Base-by-base conservation (phyloP, 2,329 filamentous ascomycete genomes). In the Penicillium verrucosum region DNA sequence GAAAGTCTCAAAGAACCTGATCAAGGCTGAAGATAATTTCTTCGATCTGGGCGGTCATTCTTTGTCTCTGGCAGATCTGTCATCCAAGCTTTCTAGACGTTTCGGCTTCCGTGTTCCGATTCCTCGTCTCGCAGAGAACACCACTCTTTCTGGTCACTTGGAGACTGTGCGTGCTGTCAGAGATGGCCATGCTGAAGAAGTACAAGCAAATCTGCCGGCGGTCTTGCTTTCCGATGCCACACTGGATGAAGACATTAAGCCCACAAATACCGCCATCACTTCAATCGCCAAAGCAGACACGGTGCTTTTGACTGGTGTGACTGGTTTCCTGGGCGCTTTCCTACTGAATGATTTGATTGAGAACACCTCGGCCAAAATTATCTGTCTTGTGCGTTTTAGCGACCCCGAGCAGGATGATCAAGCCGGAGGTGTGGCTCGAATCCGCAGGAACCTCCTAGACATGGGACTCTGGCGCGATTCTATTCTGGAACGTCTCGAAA, bases 31-130 rank as follows among this genome's bases (percentile, higher is more conserved):
- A 59, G 86, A 90, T 70, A 88, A 86, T 70, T 93, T 93, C 73
- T 93, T 92, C 69, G 89, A 92, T 58, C 77, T 93, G 1, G 89
- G 89, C 36, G 89, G 89, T 0, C 89, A 93, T 72, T 92, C 89
- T 0, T 76, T 93, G 51, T 85, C 85, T 2, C 82, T 93, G n/a
- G 89, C 89, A 0, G 87, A 91, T 58, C 80, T 93, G 27, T 85
- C 89, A n/a, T 85, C 85, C 27, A 84, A 85, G 34, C 71, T 92
- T 14, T 85, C 87, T 0, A 84, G 84, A 57, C 82, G 81, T 0
- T 91, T 90, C 65, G 89, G 88, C 5, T 89, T 92, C 69, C 82
- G 86, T 0, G 83, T 93, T 1, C 86, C 89, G 2, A 80, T 92
- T 18, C 83, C 82, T 50, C 85, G 86, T 42, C 82, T 93, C 14